Evolutionary conservation across 192 early-diverging fungal genomes (phyloP).

Genomic region (Allomyces macrogynus): DNA sequence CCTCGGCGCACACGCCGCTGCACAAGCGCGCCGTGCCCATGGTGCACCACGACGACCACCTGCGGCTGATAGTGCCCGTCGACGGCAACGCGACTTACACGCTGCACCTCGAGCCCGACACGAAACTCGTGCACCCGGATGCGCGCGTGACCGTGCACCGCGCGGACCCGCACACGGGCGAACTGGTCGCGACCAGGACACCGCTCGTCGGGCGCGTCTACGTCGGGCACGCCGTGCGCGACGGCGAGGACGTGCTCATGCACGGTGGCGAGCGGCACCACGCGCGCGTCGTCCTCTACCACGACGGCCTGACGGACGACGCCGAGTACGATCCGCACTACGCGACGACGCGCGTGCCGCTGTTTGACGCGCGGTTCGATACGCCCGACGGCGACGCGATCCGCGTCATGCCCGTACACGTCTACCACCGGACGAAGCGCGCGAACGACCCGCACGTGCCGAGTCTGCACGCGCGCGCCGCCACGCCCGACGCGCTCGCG

Average conservation of each 20-base stretch:
- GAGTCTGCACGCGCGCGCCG: constrained; percentile 10
- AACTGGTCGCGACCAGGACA: background rate
- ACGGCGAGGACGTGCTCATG: background rate
- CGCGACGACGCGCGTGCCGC: constrained; percentile 7
- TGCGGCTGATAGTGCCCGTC: background rate
- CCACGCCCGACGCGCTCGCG: background rate
- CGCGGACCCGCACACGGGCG: background rate
- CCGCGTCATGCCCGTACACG: constrained; percentile 29
- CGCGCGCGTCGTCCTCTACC: background rate
- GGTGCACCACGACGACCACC: background rate
- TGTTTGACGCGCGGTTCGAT: constrained; percentile 37
- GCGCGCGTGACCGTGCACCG: background rate
- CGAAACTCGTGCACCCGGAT: background rate
- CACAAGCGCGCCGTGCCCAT: background rate
- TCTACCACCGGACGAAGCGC: constrained; percentile 29
- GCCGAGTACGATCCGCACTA: background rate
- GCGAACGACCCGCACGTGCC: constrained; percentile 23
- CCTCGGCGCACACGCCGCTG: background rate
- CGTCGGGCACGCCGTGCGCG: background rate
- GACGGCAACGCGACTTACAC: background rate
- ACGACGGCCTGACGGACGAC: background rate
- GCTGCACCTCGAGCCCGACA: background rate
- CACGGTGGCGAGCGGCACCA: background rate
- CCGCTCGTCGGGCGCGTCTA: background rate
- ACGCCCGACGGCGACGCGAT: constrained; percentile 23